Base-by-base conservation (phyloP, 2,329 filamentous ascomycete genomes). In the Zymoseptoria ardabiliae region DNA sequence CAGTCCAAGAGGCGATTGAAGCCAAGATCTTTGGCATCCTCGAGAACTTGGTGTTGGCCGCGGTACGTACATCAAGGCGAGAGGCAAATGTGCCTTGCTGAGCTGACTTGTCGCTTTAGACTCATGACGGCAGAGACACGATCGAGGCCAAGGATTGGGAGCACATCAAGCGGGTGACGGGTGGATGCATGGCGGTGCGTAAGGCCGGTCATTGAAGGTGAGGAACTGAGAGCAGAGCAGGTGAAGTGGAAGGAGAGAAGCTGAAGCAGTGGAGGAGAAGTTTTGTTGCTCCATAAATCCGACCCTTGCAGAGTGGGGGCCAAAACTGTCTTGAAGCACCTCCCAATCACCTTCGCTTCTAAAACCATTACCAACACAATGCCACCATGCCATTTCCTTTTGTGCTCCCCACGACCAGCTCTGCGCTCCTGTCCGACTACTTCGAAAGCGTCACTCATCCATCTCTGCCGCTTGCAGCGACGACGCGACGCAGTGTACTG, bases 331-430 rank as follows among this genome's bases (percentile, higher is more conserved):
- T 41, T n/a, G 11, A 45, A 13, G 28, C 11, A 4, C 25, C 25
- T 28, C 9, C 25, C 10, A 17, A 41, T 2, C 35, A 5, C 13
- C 35, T 17, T 4, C 35, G 13, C 6, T 41, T 45, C 35, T 6
- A 17, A 17, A n/a, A 21, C 20, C n/a, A 10, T 51, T 19, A 23
- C 22, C 22, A 53, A 10, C 11, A 53, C 51, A 41, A 35, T 53
- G 55, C 55, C 23, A 55, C 25, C 25, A 97, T 97, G 94, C 92
- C 93, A 30, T 97, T 90, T 72, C 88, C 89, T 11, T 97, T 96
- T 70, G 78, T 84, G 10, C 84, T 97, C 30, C 92, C 94, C 1
- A 97, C 93, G 0, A 97, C 93, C 4, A 96, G 91, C 35, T 84
- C 88, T 57, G 87, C 96, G 71, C 87, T 89, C 56, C 93, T 96